Percentiles rank a stretch among this genome's conserved stretches.
These are phyloP conservation scores for Cokeromyces recurvatus DNA, from an alignment of 371 early-diverging fungal species.

Conservation along the genomic window DNA sequence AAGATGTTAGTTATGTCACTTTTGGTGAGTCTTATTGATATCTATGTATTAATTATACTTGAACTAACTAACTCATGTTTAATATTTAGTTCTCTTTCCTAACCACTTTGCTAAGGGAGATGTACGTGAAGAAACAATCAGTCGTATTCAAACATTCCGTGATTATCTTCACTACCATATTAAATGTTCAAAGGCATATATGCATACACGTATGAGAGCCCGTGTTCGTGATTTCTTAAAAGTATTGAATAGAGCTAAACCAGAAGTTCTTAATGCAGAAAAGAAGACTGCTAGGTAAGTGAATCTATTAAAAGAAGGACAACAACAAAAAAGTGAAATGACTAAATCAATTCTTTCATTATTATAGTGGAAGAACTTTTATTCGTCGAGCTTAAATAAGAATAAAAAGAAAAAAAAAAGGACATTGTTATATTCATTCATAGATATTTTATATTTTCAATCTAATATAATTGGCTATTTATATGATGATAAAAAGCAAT, in stretches of 20 bases:
- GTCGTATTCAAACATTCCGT: constrained; percentile 92
- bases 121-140: constrained; percentile 83
- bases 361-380: constrained; percentile 20
- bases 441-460: too few species aligned
- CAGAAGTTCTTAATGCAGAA: constrained; percentile 74
- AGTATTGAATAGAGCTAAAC: constrained; percentile 97
- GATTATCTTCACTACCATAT: constrained; percentile 99
- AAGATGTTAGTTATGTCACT: constrained; percentile 85
- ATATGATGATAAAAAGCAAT: too few species aligned
- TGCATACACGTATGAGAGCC: constrained; percentile 97
- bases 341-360: background rate
- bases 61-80: background rate
- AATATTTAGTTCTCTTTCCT: constrained; percentile 81
- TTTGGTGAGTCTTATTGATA: constrained; percentile 64
- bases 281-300: constrained; percentile 81
- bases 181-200: constrained; percentile 97
- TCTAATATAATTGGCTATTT: too few species aligned
- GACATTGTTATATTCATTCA: too few species aligned
- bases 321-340: background rate
- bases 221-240: constrained; percentile 94
- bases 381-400: constrained; percentile 12
- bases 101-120: constrained; percentile 76
- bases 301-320: too few species aligned
- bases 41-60: too few species aligned
- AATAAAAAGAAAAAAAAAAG: background rate